These are phyloP conservation scores for Penicillium italicum DNA, from an alignment of 2,329 filamentous ascomycete species.

Conservation along the genomic window DNA sequence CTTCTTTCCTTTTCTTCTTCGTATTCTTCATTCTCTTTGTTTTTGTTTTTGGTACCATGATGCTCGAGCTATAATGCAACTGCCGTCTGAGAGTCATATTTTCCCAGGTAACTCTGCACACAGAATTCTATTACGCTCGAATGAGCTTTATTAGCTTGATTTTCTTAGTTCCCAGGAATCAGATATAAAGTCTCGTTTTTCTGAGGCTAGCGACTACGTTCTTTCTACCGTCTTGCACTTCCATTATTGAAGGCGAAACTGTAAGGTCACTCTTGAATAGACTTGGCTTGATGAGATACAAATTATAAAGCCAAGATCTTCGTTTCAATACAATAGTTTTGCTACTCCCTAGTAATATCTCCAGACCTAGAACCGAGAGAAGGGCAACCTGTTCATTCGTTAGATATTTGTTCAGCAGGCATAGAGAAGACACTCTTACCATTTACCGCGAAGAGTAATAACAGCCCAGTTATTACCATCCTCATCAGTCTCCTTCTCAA, in stretches of 20 bases:
- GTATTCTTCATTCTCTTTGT: neutral
- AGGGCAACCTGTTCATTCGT: slow-evolving; percentile 41
- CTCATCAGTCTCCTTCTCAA: slow-evolving; percentile 89
- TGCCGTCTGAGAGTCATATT: neutral
- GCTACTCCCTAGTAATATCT: neutral
- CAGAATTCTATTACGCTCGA: neutral
- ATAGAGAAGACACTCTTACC: slow-evolving; percentile 51
- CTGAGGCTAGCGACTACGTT: neutral
- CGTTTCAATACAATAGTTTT: neutral
- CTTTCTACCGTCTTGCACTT: neutral
- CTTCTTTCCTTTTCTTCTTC: neutral
- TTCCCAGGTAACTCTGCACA: no score
- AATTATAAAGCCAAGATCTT: neutral
- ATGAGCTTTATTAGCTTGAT: neutral
- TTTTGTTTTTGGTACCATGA: no score
- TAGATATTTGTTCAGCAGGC: slow-evolving; percentile 5
- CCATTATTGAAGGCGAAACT: neutral
- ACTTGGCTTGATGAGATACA: no score
- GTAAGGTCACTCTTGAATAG: neutral
- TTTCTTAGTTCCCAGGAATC: neutral
- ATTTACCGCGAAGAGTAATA: slow-evolving; percentile 79
- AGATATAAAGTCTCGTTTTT: neutral
- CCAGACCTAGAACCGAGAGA: slow-evolving; percentile 40
- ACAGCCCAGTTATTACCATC: slow-evolving; percentile 78
- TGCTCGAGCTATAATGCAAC: neutral